A percentile compares a stretch with the other conserved stretches of the same genome.
Evolutionary conservation across 1,284 basidiomycete species (phyloP).

Genomic region (Phellopilus nigrolimitatus): DNA sequence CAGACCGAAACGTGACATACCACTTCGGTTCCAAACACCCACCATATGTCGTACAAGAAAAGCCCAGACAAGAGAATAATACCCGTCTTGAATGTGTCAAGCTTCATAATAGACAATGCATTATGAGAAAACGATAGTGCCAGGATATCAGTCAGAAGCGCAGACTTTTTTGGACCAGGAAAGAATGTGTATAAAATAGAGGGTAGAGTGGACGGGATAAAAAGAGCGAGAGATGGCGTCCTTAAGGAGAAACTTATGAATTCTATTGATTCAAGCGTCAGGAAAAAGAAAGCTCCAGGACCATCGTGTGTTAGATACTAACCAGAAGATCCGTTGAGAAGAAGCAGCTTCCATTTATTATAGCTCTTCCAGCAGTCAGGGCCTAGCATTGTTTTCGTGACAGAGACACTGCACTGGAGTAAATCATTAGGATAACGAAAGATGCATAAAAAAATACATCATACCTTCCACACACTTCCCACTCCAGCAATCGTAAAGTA

Average conservation of each 20-base stretch:
- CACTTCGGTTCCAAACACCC: slow-evolving; percentile 81
- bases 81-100: slow-evolving; percentile 92
- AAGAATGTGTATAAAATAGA: slow-evolving; percentile 65
- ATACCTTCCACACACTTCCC: slow-evolving; percentile 67
- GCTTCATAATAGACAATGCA: slow-evolving; percentile 75
- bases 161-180: slow-evolving; percentile 50
- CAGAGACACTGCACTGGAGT: slow-evolving; percentile 44
- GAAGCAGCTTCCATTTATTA: slow-evolving; percentile 40
- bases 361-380: slow-evolving; percentile 48
- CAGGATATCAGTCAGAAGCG: slow-evolving; percentile 75
- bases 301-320: slow-evolving; percentile 19
- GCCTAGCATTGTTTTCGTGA: slow-evolving; percentile 45
- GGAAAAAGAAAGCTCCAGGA: slow-evolving; percentile 14
- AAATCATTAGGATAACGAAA: slow-evolving; percentile 8
- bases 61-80: slow-evolving; percentile 75
- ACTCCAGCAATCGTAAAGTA: slow-evolving; percentile 69
- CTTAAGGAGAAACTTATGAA: slow-evolving; percentile 47
- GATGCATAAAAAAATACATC: neutral
- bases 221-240: slow-evolving; percentile 59
- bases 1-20: slow-evolving; percentile 38
- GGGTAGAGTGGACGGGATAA: slow-evolving; percentile 62
- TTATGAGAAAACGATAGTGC: slow-evolving; percentile 83
- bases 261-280: slow-evolving; percentile 36
- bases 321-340: slow-evolving; percentile 44
- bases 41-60: slow-evolving; percentile 88